Evolutionary conservation across 345 rosid species (phyloP).

Genomic region (Citrus sp.): DNA sequence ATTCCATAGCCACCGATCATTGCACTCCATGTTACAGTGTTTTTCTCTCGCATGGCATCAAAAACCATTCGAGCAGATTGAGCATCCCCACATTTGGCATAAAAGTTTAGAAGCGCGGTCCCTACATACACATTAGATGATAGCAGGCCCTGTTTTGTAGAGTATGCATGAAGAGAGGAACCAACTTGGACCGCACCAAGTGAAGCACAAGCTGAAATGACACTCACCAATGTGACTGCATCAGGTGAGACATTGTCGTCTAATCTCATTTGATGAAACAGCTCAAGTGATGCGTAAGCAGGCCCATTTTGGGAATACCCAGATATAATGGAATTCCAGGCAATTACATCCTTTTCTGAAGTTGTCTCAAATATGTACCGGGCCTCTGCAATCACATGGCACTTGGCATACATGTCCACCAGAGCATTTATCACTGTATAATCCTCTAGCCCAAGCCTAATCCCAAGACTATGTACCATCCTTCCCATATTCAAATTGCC

Average conservation of each 20-base stretch:
- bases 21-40: slow-evolving; percentile 77
- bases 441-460: slow-evolving; percentile 62
- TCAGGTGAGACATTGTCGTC: slow-evolving; percentile 52
- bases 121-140: slow-evolving; percentile 62
- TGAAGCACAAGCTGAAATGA: slow-evolving; percentile 70
- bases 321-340: slow-evolving; percentile 88
- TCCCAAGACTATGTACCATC: slow-evolving; percentile 53
- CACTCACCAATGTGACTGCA: slow-evolving; percentile 72
- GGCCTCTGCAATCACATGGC: slow-evolving; percentile 53
- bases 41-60: slow-evolving; percentile 51
- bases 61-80: slow-evolving; percentile 63
- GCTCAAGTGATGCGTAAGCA: slow-evolving; percentile 44
- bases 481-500: slow-evolving; percentile 51
- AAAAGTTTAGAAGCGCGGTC: slow-evolving; percentile 79
- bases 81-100: slow-evolving; percentile 75
- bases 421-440: slow-evolving; percentile 66
- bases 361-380: slow-evolving; percentile 50
- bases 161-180: slow-evolving; percentile 66
- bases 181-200: slow-evolving; percentile 52
- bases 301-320: slow-evolving; percentile 72
- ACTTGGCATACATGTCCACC: slow-evolving; percentile 89
- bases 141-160: slow-evolving; percentile 46
- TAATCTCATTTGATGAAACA: slow-evolving; percentile 58
- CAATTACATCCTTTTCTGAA: slow-evolving; percentile 47
- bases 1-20: slow-evolving; percentile 82